A percentile compares a stretch with the other conserved stretches of the same genome.
Evolutionary conservation across 78 protist genomes (phyloP).

Genomic region (Polysphondylium violaceum): DNA sequence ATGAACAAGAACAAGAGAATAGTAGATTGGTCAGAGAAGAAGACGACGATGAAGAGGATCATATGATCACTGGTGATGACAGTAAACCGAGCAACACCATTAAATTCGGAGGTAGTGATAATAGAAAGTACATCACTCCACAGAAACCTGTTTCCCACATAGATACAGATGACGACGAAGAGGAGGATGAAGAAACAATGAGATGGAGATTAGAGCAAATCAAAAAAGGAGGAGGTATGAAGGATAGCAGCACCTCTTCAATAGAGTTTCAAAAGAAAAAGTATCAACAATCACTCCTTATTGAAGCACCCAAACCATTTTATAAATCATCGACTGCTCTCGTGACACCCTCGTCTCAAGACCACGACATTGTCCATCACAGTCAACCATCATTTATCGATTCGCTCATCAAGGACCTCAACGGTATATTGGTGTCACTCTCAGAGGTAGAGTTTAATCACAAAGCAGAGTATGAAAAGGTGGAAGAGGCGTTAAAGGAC

Average conservation of each 20-base stretch:
- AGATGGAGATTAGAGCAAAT: conserved; percentile 54
- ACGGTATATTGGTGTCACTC: not conserved
- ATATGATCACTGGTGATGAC: not conserved
- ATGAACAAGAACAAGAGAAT: not conserved
- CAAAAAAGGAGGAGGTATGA: conserved; percentile 63
- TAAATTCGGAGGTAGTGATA: conserved; percentile 46
- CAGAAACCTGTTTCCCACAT: not conserved
- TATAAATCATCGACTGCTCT: conserved; percentile 23
- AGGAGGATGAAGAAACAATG: conserved; percentile 48
- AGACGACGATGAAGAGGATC: conserved; percentile 35
- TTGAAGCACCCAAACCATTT: not conserved
- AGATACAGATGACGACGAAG: conserved; percentile 12
- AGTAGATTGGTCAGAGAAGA: not conserved
- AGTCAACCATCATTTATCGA: conserved; percentile 32
- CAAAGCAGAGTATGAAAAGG: conserved; percentile 6
- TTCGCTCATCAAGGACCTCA: conserved; percentile 17
- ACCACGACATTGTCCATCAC: not conserved
- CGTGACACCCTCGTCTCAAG: no score
- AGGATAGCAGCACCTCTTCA: not conserved
- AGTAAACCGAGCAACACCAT: not conserved
- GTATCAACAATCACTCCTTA: conserved; percentile 14
- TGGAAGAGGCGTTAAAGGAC: conserved; percentile 27
- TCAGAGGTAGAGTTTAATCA: conserved; percentile 22
- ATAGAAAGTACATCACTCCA: not conserved
- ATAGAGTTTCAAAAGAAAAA: conserved; percentile 16